phyloP scores from a whole-genome alignment of 306 rosid genomes.

The Rubus idaeus region DNA sequence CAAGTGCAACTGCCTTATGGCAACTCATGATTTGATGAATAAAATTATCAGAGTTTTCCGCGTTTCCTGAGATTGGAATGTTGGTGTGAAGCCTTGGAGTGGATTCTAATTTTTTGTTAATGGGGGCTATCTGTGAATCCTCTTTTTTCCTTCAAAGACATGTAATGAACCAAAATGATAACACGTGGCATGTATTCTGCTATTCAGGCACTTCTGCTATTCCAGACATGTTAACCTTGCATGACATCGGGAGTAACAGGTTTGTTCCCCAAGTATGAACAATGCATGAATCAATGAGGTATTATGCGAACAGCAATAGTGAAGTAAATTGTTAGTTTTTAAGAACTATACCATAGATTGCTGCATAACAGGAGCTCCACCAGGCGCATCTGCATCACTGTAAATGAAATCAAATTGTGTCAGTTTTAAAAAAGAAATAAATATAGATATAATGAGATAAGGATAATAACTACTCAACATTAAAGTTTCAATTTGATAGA shows the following conservation, averaged over 20 bases:
- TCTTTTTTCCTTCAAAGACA: background rate
- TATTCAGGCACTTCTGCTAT: background rate
- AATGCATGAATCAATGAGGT: background rate
- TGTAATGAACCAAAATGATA: background rate
- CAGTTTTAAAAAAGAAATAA: background rate
- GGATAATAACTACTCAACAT: background rate
- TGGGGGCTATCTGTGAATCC: too few species aligned
- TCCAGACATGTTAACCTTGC: background rate
- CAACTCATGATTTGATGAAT: too few species aligned
- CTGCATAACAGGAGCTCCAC: conserved; percentile 96
- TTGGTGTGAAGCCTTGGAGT: too few species aligned
- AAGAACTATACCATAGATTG: conserved; percentile 63
- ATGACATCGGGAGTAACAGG: background rate
- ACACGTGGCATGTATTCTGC: background rate
- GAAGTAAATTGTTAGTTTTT: background rate
- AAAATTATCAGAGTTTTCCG: too few species aligned
- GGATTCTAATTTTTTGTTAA: too few species aligned
- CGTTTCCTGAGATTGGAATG: too few species aligned
- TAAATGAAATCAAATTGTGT: conserved; percentile 36
- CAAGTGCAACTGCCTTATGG: too few species aligned
- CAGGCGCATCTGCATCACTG: conserved; percentile 91
- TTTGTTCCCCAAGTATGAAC: background rate
- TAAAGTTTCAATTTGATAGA: background rate
- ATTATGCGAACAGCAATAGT: background rate
- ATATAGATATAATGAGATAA: conserved; percentile 11